Base-by-base conservation (phyloP, 768 basidiomycete species). In the Phaeotremella fagi region DNA sequence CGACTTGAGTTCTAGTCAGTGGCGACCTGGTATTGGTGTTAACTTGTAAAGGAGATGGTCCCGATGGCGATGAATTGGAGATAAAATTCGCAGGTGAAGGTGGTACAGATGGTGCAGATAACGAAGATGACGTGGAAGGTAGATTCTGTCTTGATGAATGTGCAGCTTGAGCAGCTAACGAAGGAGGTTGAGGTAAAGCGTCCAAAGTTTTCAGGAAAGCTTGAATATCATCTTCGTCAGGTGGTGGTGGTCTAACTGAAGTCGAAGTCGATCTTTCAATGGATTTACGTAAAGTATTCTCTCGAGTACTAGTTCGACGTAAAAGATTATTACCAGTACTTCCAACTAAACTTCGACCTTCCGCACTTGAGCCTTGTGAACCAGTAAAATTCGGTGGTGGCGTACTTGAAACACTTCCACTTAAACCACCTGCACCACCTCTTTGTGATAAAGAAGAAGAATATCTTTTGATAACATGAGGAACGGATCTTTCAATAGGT, bases 121-220 rank as follows among this genome's bases (percentile, higher is more conserved):
- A 52, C 1, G 69, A 69, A 1, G 71, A 73, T 1, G 71, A 71
- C 3, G 69, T 64, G 15, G 64, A 61, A 3, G 71, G 71, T 9
- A 69, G 43, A 33, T 67, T 52, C 2, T 64, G 44, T 20, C 69
- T 47, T 14, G 58, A 57, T 37, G 3, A 36, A 27, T 55, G 59
- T 9, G 50, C 56, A 22, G 68, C 51, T 38, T 70, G 68, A 16
- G 70, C 63, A 6, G 69, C 63, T 2, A 70, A n/a, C 0, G 60
- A 63, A 5, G 72, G 67, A 7, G 68, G 68, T 24, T 66, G 68
- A 1, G 72, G 70, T 45, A 74, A 33, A 0, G 63, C 50, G 29
- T 74, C 72, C 2, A 74, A 64, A 3, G 72, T 71, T 41, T 66
- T 68, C 27, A 74, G 56, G 65, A 74, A 74, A 16, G 64, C 64